phyloP scores from a whole-genome alignment of 139 green algal genomes.

The Desmodesmus armatus region DNA sequence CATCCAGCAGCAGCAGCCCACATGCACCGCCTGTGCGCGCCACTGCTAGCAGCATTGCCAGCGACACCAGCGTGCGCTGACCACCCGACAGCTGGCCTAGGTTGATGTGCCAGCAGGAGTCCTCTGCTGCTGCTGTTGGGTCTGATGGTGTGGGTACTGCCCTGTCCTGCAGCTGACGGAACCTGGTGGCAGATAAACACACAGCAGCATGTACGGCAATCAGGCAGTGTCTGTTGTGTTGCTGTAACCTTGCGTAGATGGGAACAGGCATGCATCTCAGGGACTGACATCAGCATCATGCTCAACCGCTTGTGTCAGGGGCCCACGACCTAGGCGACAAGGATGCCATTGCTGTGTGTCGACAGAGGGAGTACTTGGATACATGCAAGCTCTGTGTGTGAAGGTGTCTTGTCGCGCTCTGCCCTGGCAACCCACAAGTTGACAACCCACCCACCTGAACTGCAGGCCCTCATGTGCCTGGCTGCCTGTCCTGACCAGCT shows the following conservation, averaged over 20 bases:
- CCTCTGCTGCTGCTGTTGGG: conserved; percentile 2
- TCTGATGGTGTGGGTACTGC: too few species aligned
- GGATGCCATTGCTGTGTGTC: background rate
- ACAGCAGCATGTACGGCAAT: background rate
- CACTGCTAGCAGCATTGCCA: conserved; percentile 66
- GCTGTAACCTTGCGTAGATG: background rate
- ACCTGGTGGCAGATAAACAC: background rate
- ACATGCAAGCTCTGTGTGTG: background rate
- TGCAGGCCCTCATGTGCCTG: conserved; percentile 38
- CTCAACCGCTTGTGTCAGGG: background rate
- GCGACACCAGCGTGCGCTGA: conserved; percentile 71
- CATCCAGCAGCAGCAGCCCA: conserved; percentile 61
- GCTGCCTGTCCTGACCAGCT: background rate
- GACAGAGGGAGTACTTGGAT: background rate
- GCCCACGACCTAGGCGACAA: background rate
- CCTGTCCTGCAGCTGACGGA: background rate
- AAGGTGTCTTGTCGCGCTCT: background rate
- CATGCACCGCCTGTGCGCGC: conserved; percentile 33
- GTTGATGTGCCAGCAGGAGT: conserved; percentile 22
- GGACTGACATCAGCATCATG: background rate
- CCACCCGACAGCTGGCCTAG: conserved; percentile 67
- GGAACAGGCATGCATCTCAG: background rate
- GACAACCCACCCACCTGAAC: conserved; percentile 35
- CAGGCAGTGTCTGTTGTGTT: background rate
- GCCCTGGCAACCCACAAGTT: background rate